Evolutionary conservation across 768 basidiomycete species (phyloP).

Genomic region (Chlorophyllum brunneum): DNA sequence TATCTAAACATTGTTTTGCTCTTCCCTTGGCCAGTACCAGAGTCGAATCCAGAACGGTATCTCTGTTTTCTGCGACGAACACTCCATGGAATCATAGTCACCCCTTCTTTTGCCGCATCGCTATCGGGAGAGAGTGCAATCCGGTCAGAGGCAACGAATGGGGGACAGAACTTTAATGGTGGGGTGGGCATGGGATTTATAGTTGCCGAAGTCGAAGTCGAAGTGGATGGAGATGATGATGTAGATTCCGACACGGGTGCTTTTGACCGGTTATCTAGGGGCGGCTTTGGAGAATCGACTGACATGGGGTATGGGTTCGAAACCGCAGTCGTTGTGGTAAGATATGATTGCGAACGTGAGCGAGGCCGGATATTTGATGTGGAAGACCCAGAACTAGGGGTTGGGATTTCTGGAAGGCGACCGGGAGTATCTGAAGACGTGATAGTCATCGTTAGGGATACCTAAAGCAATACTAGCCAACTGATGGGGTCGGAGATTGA

Average conservation of each 20-base stretch:
- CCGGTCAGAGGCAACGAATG: slow-evolving; percentile 10
- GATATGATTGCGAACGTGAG: slow-evolving; percentile 9
- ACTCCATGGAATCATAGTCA: slow-evolving; percentile 14
- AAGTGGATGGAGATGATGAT: neutral
- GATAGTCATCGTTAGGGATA: slow-evolving; percentile 8
- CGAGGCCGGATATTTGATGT: slow-evolving; percentile 10
- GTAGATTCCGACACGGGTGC: neutral
- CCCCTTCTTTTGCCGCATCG: slow-evolving; percentile 10
- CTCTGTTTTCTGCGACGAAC: slow-evolving; percentile 11
- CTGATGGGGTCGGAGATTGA: neutral
- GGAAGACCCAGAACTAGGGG: neutral
- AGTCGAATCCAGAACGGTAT: slow-evolving; percentile 10
- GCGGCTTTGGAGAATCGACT: neutral
- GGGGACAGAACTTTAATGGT: slow-evolving; percentile 7
- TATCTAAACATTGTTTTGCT: slow-evolving; percentile 14
- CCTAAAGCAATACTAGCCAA: neutral
- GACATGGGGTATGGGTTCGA: slow-evolving; percentile 11
- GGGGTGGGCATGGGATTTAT: neutral
- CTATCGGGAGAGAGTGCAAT: slow-evolving; percentile 7
- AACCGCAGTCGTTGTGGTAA: slow-evolving; percentile 5
- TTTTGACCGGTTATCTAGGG: neutral
- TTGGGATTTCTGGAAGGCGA: slow-evolving; percentile 2
- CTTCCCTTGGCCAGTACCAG: slow-evolving; percentile 10
- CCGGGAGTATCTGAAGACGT: neutral
- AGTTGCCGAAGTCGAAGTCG: neutral